Evolutionary conservation across 768 basidiomycete species (phyloP), one percentile per base, ranked within the genome.

Genomic region (Podaxis sp.): DNA sequence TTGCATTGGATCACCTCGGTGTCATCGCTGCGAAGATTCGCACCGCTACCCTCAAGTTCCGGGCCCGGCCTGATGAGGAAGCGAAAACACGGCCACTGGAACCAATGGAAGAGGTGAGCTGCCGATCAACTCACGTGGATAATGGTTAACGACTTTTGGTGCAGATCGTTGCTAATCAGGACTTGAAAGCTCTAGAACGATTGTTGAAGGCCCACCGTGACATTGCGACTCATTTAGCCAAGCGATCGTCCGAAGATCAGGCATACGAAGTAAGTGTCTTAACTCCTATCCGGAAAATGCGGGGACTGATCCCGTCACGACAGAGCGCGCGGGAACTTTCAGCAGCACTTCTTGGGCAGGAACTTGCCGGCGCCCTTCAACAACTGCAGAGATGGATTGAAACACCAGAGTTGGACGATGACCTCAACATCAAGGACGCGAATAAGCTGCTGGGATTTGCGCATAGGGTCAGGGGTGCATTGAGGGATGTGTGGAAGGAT

Each of bases 1-100:
- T 97, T 63, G 92, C 95, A 0, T 77, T 98, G 37, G 97, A 99
- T 69, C 93, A 98, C 72, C 78, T 99, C 0, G 97, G 97, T 9
- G 81, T 88, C n/a, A 92, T 99, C 55, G 95, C 91, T 23, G 90
- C 94, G 3, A 84, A 86, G 44, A 81, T 98, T 44, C 82, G 90
- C 35, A 74, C 82, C 0, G 87, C 83, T 38, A 74, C 76, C 54
- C 71, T 87, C 48, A 82, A 77, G 55, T 74, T 81, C 18, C 76
- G 79, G 66, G 71, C 64, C 40, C 67, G 65, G n/a, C 65, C 63
- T n/a, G 67, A 46, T 14, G 71, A 70, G 2, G 70, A 65, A 28
- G 61, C 68, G 42, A 79, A 73, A 63, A 69, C 61, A 57, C 79
- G 72, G 57, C 70, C 70, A 7, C 63, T 90, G 63, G 78, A 79